Evolutionary conservation across 1,284 basidiomycete genomes (phyloP), one percentile per base, ranked within the genome.

Genomic region (Cystobasidiaceae sp.): DNA sequence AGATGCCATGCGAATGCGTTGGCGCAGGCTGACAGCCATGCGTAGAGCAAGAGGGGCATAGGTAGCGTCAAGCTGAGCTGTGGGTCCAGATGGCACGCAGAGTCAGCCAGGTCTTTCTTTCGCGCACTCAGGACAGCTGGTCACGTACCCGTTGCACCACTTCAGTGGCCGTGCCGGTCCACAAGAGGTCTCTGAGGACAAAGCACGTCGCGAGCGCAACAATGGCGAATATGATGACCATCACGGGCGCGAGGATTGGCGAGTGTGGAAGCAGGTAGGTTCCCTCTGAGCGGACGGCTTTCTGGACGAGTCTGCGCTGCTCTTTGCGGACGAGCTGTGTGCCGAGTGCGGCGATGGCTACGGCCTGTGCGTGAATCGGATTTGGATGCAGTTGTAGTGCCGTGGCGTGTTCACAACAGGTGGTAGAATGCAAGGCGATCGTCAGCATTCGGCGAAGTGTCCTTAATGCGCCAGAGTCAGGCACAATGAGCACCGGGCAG

Each of bases 1-100:
- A 64, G 61, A 49, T 64, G 61, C 61, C 61, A 64, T 34, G 61
- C 61, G 19, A 64, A 64, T 0, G 61, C 61, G 19, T 64, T 64
- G 5, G 61, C 46, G 28, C 39, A 64, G 11, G 61, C 61, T 21
- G 46, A 51, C 1, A 55, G 27, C 61, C 61, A 64, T 27, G 61
- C 61, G 19, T 44, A 64, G 6, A 55, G n/a, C 13, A 64, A 44
- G 11, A 64, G 15, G 19, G 61, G 61, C 52, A 56, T 64, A 1
- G 61, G 61, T 7, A 64, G 51, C n/a, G n/a, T n/a, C n/a, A n/a
- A n/a, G 1, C 28, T 52, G 13, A 64, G 52, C 32, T 41, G 43
- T 5, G 33, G 48, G 19, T 34, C 6, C 7, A 37, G 37, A 27
- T 13, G 19, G 17, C 8, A 45, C n/a, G n/a, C n/a, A n/a, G n/a